Base-by-base conservation (phyloP, 148 eudicot species). In the Rhododendron kiyosumense region DNA sequence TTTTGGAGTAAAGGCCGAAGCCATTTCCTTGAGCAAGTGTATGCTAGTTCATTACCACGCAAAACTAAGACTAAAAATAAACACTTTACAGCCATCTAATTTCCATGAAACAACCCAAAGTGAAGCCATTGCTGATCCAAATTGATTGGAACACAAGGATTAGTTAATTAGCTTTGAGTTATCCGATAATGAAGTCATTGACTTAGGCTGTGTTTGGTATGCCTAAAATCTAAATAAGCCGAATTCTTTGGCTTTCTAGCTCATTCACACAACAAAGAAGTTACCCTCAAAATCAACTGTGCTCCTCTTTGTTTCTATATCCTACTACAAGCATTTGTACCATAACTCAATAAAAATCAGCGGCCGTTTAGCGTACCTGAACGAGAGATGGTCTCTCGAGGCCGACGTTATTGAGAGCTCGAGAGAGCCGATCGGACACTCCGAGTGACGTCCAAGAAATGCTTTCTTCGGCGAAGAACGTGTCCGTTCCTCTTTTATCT, bases 371-470 rank as follows among this genome's bases (percentile, higher is more conserved):
- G 54, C 49, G 48, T 38, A 94, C 99, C 98, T 95, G 98, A 89
- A 95, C 89, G n/a, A 92, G 84, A 65, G 98, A 96, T 41, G 98
- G 99, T 77, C 91, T 85, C 20, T 85, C 59, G 54, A 96, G 93
- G 17, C 96, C 94, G 71, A 93, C 85, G 73, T 85, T 88, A 63
- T 83, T 87, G 51, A 96, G 94, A 65, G 97, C 89, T 20, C 28
- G 83, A 52, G 94, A 90, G 79, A 94, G 78, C 49, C 80, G 84
- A 45, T 93, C 91, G 26, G 96, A 91, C 5, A 96, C 89, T 38
- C 99, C 98, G 45, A 95, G 90, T 0, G 94, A 89, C 3, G 83
- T 84, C 99, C 98, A 96, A 2, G 98, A 91, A 82, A 95, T 93
- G 81, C 76, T 86, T 63, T 96, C 95, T 48, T 90, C 93, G 1